Evolutionary conservation across 2,329 filamentous ascomycete genomes (phyloP).

Genomic region (Claviceps cyperi): DNA sequence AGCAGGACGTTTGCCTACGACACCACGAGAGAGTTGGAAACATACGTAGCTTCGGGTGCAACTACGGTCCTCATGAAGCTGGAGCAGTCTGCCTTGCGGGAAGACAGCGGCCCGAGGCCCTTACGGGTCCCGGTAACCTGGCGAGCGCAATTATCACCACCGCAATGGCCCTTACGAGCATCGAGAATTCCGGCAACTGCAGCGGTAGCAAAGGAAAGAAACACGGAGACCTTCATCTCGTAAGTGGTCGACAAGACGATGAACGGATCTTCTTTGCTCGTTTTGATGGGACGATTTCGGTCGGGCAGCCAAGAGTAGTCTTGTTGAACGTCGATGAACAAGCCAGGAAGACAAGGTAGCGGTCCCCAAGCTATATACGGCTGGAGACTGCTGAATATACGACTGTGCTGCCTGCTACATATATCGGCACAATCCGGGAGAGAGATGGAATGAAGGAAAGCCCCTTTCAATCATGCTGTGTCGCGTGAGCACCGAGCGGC

Average conservation of each 20-base stretch:
- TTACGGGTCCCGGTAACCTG: constrained; percentile 28
- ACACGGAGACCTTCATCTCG: constrained; percentile 26
- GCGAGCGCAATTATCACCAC: constrained; percentile 32
- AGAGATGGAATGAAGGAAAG: background rate
- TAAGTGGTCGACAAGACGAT: background rate
- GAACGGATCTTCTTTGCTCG: background rate
- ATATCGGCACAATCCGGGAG: background rate
- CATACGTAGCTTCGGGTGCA: constrained; percentile 26
- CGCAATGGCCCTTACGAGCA: constrained; percentile 19
- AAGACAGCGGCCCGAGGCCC: constrained; percentile 19
- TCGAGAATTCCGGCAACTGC: constrained; percentile 22
- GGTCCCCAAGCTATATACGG: background rate
- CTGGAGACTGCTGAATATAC: background rate
- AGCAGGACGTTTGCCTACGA: background rate
- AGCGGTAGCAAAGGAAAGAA: constrained; percentile 23
- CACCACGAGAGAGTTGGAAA: constrained; percentile 1
- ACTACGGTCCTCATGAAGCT: constrained; percentile 26
- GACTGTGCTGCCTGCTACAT: background rate
- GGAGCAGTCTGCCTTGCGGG: constrained; percentile 25
- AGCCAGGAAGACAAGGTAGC: background rate
- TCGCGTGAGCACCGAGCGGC: background rate
- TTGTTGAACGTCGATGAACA: background rate
- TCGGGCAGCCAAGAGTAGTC: background rate
- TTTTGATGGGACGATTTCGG: background rate
- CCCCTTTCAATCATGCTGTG: background rate